Evolutionary conservation across 345 rosid species (phyloP).

Genomic region (Garcia nutans): DNA sequence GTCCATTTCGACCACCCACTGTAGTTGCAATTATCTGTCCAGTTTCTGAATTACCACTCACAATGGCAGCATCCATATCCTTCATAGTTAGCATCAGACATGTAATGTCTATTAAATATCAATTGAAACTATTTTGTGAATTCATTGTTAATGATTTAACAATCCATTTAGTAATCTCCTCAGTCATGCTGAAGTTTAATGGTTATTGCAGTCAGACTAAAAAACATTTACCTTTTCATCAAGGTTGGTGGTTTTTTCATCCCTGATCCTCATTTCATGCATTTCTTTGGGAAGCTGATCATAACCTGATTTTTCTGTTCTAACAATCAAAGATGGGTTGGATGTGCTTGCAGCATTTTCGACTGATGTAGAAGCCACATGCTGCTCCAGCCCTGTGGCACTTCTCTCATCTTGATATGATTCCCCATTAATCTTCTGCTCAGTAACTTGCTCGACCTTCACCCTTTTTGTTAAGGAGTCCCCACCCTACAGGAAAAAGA

Average conservation of each 20-base stretch:
- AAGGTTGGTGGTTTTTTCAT: conserved; percentile 44
- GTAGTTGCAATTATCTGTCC: conserved; percentile 85
- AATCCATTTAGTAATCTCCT: neutral
- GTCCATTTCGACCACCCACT: conserved; percentile 81
- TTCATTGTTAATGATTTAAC: neutral
- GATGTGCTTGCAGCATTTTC: conserved; percentile 57
- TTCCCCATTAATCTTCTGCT: conserved; percentile 30
- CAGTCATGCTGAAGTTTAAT: neutral
- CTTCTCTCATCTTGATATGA: conserved; percentile 47
- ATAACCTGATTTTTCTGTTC: conserved; percentile 38
- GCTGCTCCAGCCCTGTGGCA: conserved; percentile 47
- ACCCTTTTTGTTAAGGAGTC: conserved; percentile 70
- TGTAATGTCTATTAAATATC: neutral
- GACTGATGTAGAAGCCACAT: conserved; percentile 53
- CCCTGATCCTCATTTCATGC: conserved; percentile 60
- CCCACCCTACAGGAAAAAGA: conserved; percentile 49
- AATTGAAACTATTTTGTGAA: neutral
- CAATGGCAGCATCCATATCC: conserved; percentile 65
- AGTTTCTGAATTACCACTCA: conserved; percentile 77
- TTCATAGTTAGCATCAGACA: conserved; percentile 25
- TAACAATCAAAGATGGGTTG: conserved; percentile 30
- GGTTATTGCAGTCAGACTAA: neutral
- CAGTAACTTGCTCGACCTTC: conserved; percentile 65
- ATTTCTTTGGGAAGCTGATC: conserved; percentile 67
- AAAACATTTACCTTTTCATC: conserved; percentile 58